Evolutionary conservation across 202 grass and related monocot species (phyloP), one percentile per base, ranked within the genome.

Genomic region (Musa balbisiana): DNA sequence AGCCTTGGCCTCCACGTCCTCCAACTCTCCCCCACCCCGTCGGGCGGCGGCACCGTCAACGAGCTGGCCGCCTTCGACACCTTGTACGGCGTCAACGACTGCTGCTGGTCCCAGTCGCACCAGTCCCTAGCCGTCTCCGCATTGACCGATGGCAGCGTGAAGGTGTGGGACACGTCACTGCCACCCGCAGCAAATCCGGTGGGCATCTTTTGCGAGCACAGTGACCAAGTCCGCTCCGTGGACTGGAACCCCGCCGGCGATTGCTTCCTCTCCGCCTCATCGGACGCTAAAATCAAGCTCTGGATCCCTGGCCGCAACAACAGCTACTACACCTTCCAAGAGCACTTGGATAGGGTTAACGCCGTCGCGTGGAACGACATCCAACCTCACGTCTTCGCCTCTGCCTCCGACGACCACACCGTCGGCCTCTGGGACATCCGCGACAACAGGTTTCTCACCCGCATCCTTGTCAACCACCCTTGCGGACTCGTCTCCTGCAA

Each of bases 241-340:
- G 92, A 92, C 75, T 96, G 87, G 92, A 96, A 96, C 75, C 92
- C 92, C 69, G 87, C 92, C 76, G 85, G 85, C 24, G 90, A 96
- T 66, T 89, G 87, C 22, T 92, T 96, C 77, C 5, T 96, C 73
- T 88, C 92, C 0, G 87, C 83, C 2, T 92, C 92, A 9, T 92
- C 85, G 87, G 92, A 96, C 74, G 92, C 90, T 84, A 83, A 85
- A 15, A 60, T 96, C 74, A 96, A 96, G 83, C 82, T 96, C 68
- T 96, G 90, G 92, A 88, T 85, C 72, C 85, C 87, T 15, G 92
- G 90, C 56, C 85, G 92, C 50, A 75, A 82, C 1, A 72, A 84
- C 55, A 90, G 85, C 76, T 78, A 92, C 13, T 85, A 90, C 77
- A 96, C 92, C 77, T 96, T 96, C 81, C 82, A 78, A 15, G 89